phyloP scores from a whole-genome alignment of 208 protist genomes.

The Trypanosomatidae sp. region DNA sequence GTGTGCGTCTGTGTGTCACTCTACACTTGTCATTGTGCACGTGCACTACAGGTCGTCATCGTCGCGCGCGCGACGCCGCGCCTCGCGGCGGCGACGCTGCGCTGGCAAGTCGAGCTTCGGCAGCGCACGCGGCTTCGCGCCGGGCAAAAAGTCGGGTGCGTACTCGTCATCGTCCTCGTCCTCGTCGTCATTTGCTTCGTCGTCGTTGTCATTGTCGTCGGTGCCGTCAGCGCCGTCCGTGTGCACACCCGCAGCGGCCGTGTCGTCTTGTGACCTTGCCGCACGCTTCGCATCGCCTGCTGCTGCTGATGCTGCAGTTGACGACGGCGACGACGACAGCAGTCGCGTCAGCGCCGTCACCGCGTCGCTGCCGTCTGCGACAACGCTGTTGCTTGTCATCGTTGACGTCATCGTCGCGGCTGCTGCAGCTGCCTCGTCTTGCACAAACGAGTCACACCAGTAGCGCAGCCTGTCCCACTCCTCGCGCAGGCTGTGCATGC shows the following conservation, averaged over 20 bases:
- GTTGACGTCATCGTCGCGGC: constrained; percentile 8
- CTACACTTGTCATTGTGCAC: too few species aligned
- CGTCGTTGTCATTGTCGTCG: background rate
- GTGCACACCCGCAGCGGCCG: background rate
- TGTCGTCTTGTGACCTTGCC: background rate
- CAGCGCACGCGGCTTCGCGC: constrained; percentile 34
- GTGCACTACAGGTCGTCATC: constrained; percentile 31
- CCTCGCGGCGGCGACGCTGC: constrained; percentile 27
- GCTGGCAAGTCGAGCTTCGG: constrained; percentile 17
- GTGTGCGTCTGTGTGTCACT: too few species aligned
- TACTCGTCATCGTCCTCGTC: constrained; percentile 53
- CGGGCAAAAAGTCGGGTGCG: constrained; percentile 30
- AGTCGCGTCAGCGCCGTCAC: background rate
- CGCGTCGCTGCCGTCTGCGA: background rate
- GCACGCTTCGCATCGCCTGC: background rate
- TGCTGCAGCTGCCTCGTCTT: too few species aligned
- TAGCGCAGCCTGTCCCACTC: constrained; percentile 46
- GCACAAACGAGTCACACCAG: too few species aligned
- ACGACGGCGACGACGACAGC: background rate
- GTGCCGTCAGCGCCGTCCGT: background rate
- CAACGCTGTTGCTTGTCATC: background rate
- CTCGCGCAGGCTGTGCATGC: constrained; percentile 37
- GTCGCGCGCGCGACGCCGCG: constrained; percentile 33
- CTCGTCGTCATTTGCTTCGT: constrained; percentile 4
- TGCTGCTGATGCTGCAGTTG: background rate